Conservation (phyloP, 169 alveolate species). For the Plasmodium vinckei region DNA sequence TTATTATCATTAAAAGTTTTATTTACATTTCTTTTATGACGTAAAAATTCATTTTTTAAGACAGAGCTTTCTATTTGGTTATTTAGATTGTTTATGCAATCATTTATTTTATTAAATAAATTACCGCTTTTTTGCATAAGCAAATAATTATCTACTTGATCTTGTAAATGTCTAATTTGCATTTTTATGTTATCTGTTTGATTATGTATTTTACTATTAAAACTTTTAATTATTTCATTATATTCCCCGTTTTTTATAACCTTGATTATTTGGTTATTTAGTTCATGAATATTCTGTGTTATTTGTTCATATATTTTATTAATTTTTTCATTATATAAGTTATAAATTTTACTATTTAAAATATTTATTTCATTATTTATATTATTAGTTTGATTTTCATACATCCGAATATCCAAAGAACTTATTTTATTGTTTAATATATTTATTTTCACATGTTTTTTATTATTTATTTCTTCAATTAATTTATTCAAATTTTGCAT, state of each 20-base stretch:
- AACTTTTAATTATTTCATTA: not conserved
- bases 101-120: conserved; percentile 30
- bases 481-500: conserved; percentile 7
- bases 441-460: conserved; percentile 34
- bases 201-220: conserved; percentile 5
- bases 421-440: conserved; percentile 35
- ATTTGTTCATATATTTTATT: conserved; percentile 42
- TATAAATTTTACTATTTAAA: conserved; percentile 25
- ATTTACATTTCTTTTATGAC: too few relatives aligned
- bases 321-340: conserved; percentile 33
- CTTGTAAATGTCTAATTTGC: conserved; percentile 20
- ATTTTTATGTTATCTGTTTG: conserved; percentile 36
- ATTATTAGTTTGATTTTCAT: conserved; percentile 25
- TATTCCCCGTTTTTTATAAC: not conserved
- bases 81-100: conserved; percentile 24
- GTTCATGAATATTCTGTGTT: not conserved
- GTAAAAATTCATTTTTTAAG: too few relatives aligned
- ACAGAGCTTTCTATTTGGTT: conserved; percentile 14
- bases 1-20: too few relatives aligned
- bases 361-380: conserved; percentile 24
- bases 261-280: conserved; percentile 21
- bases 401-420: not conserved
- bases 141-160: conserved; percentile 24
- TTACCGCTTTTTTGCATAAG: conserved; percentile 29
- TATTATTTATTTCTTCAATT: conserved; percentile 23